These are phyloP conservation scores for Debaryomyces sp. DNA, from an alignment of 1,139 yeast species.

Conservation along the genomic window DNA sequence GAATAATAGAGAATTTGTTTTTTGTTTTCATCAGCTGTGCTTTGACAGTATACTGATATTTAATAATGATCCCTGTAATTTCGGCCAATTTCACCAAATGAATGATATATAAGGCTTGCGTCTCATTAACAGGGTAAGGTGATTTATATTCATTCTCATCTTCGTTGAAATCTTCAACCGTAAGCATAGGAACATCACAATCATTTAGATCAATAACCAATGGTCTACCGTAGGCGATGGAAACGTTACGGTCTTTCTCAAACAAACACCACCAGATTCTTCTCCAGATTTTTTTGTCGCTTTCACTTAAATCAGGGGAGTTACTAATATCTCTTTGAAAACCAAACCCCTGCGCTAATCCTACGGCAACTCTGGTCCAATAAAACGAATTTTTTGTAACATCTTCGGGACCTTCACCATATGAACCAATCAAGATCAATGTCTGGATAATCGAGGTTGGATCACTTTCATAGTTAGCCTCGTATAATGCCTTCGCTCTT, in stretches of 20 bases:
- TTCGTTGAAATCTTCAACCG: slow-evolving; percentile 64
- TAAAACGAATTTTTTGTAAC: slow-evolving; percentile 73
- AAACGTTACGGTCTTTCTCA: slow-evolving; percentile 69
- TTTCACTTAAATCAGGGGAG: slow-evolving; percentile 30
- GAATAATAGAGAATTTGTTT: slow-evolving; percentile 57
- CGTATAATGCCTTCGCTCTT: slow-evolving; percentile 77
- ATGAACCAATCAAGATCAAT: slow-evolving; percentile 64
- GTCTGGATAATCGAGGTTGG: slow-evolving; percentile 69
- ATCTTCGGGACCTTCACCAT: slow-evolving; percentile 82
- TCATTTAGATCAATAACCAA: slow-evolving; percentile 69
- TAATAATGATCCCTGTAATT: slow-evolving; percentile 70
- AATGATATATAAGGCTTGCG: slow-evolving; percentile 59
- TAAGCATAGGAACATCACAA: slow-evolving; percentile 77
- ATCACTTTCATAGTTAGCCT: slow-evolving; percentile 72
- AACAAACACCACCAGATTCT: slow-evolving; percentile 83
- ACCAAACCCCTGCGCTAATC: slow-evolving; percentile 80
- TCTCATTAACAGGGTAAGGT: slow-evolving; percentile 50
- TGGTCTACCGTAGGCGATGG: slow-evolving; percentile 82
- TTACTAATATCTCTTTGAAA: slow-evolving; percentile 59
- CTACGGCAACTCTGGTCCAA: slow-evolving; percentile 76
- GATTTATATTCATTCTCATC: slow-evolving; percentile 50
- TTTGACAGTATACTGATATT: slow-evolving; percentile 72
- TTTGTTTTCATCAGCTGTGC: slow-evolving; percentile 57
- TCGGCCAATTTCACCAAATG: slow-evolving; percentile 71
- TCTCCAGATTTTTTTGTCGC: slow-evolving; percentile 63